Conservation (phyloP, 768 basidiomycete species). For the Fibroporia radiculosa region DNA sequence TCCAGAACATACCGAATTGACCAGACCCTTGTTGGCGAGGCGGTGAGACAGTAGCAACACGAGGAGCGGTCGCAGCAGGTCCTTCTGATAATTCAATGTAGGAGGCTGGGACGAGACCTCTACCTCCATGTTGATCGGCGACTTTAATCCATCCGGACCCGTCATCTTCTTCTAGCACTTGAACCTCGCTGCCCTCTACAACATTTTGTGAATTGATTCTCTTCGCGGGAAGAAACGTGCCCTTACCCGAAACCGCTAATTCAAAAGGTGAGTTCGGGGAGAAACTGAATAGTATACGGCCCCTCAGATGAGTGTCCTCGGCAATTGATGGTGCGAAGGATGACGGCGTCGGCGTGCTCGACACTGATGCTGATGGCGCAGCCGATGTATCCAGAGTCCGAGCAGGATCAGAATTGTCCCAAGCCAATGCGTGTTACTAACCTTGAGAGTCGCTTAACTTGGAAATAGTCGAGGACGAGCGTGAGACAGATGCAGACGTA, state of each 20-base stretch:
- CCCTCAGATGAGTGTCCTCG: slow-evolving; percentile 40
- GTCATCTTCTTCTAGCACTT: slow-evolving; percentile 72
- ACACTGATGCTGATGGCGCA: slow-evolving; percentile 12
- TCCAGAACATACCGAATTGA: slow-evolving; percentile 40
- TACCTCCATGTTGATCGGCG: slow-evolving; percentile 42
- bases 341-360: slow-evolving; percentile 40
- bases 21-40: slow-evolving; percentile 27
- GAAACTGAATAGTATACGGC: slow-evolving; percentile 70
- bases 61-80: slow-evolving; percentile 14
- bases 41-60: slow-evolving; percentile 2
- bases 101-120: slow-evolving; percentile 79
- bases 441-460: not conserved
- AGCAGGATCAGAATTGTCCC: not conserved
- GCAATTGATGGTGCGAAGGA: slow-evolving; percentile 43
- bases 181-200: slow-evolving; percentile 56
- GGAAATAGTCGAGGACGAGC: slow-evolving; percentile 28
- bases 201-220: slow-evolving; percentile 1
- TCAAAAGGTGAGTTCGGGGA: slow-evolving; percentile 71
- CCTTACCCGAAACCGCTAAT: slow-evolving; percentile 53
- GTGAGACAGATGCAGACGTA: slow-evolving; percentile 18
- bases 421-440: not conserved
- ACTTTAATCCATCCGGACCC: slow-evolving; percentile 87
- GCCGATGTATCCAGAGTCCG: not conserved
- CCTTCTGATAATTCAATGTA: slow-evolving; percentile 45
- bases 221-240: too few relatives aligned